Evolutionary conservation across 1,284 basidiomycete species (phyloP), one percentile per base, ranked within the genome.

Genomic region (Sutorius eximius): DNA sequence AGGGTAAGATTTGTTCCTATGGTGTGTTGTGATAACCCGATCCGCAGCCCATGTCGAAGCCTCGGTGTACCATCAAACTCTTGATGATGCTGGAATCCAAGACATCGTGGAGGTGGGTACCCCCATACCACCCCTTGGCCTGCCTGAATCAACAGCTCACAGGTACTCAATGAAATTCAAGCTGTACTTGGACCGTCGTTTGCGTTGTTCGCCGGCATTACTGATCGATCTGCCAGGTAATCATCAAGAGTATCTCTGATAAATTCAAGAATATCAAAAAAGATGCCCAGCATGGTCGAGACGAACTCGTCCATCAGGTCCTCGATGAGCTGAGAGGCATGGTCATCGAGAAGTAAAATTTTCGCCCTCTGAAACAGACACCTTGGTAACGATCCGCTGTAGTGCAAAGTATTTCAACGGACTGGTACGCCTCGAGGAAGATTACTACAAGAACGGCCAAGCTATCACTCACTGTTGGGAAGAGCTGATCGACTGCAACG

Each of bases 261-360:
- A 76, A 71, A 42, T 77, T 82, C 50, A 72, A 72, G 32, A 68
- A 65, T 45, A 71, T 79, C 27, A 72, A 65, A 49, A 72, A 66
- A n/a, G 74, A 77, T 20, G 71, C 78, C 15, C 75, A 74, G 12
- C 60, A 62, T 7, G 75, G 74, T 32, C 71, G 75, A 48, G 68
- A 76, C 24, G 67, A 64, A 27, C 71, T 83, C 30, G 63, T 81
- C 15, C 71, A 68, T 5, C 72, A 75, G 34, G 77, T 77, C 27
- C 68, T 71, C 1, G 68, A 68, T 10, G 77, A 80, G 45, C 61
- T 83, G 13, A 61, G 67, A 38, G 51, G 30, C 32, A 51, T 63
- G 55, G 52, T 46, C 27, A n/a, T 50, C 32, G 58, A 60, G 45
- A 62, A 59, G 65, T 61, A 54, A 49, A 38, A 38, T 42, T 27